These are phyloP conservation scores for Microbotryum scabiosae DNA, from an alignment of 1,284 basidiomycete genomes.

Conservation along the genomic window DNA sequence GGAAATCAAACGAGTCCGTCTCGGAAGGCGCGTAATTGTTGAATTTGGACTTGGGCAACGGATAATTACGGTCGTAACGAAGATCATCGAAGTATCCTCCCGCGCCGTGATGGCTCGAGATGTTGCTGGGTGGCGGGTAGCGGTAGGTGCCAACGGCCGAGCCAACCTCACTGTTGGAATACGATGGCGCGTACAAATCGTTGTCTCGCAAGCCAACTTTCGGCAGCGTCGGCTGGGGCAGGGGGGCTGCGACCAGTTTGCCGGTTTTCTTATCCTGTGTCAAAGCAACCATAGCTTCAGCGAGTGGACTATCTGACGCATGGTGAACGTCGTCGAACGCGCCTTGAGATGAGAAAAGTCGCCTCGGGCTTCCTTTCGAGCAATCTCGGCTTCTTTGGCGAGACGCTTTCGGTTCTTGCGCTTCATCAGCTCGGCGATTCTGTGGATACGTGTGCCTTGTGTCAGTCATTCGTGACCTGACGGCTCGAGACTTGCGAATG, in stretches of 20 bases:
- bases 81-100: no score
- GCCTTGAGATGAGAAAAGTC: slow-evolving; percentile 82
- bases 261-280: slow-evolving; percentile 61
- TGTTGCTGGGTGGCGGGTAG: not conserved
- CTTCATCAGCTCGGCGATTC: slow-evolving; percentile 88
- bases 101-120: not conserved
- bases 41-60: no score
- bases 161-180: slow-evolving; percentile 14
- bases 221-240: slow-evolving; percentile 93
- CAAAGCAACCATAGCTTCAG: not conserved
- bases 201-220: slow-evolving; percentile 74
- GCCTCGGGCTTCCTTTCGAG: slow-evolving; percentile 80
- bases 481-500: not conserved
- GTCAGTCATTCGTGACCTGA: not conserved
- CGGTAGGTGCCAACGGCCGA: not conserved
- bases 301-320: not conserved
- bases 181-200: slow-evolving; percentile 49
- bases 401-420: slow-evolving; percentile 80
- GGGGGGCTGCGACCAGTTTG: slow-evolving; percentile 65
- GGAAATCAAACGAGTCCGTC: not conserved
- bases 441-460: slow-evolving; percentile 14
- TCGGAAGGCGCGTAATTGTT: not conserved
- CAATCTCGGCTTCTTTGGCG: slow-evolving; percentile 68
- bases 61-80: no score
- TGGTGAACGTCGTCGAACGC: not conserved